Base-by-base conservation (phyloP, 257 asterid genomes). In the Solanum chiquidenum region DNA sequence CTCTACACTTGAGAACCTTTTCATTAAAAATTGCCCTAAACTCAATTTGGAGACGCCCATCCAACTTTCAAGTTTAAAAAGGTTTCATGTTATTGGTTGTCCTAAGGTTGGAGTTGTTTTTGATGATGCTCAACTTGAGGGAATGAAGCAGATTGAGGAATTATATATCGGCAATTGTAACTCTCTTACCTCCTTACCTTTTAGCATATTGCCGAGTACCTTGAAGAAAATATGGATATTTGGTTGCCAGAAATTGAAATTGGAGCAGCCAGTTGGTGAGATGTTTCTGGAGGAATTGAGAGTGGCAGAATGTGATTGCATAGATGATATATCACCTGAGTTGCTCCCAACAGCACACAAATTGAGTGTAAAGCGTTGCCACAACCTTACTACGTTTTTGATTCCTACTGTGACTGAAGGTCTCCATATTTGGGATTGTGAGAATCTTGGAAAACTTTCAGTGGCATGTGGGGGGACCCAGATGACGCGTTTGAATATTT, bases 281-380 rank as follows among this genome's bases (percentile, higher is more conserved):
- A 5, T n/a, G n/a, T 9, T 33, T 25, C 25, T 69, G 1, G 25
- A 29, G 44, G 0, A 0, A 0, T 44, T 44, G 8, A 0, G 0
- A 1, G 2, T 86, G 20, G 0, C 0, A 0, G 12, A 0, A 3
- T 14, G 62, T 20, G 52, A 11, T 21, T 38, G 5, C 35, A 23
- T 44, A 44, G 18, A 44, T 44, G 18, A 44, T 33, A 14, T 80
- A 5, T 66, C 72, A 31, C 27, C 44, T 7, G 87, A 68, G 42
- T 25, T 16, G 35, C n/a, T 69, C 23, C 84, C 84, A 4, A 52
- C 5, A 12, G 35, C 44, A 25, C 71, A 18, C 18, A 0, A 1
- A 6, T n/a, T 83, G n/a, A 0, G 0, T 0, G 31, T 87, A 37
- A 0, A 0, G 0, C 0, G 0, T 2, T 49, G 40, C 25, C 27